phyloP scores from a whole-genome alignment of 331 rosid species.

The Malus hybrid region DNA sequence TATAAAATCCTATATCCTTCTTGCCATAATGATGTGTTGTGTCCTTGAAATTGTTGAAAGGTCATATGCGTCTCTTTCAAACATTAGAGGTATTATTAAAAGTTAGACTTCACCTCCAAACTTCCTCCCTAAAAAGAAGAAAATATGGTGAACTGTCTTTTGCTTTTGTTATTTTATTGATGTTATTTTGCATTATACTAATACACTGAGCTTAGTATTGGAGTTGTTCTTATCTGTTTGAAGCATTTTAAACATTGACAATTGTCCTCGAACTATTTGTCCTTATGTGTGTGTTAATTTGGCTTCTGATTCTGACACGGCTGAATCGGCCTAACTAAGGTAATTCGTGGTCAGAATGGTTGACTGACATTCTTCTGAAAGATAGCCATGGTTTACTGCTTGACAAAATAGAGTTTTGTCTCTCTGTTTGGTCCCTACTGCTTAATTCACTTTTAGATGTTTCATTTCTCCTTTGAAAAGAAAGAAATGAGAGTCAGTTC shows the following conservation, averaged over 20 bases:
- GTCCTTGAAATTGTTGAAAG: background rate
- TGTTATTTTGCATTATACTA: background rate
- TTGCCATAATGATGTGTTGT: background rate
- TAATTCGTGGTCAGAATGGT: background rate
- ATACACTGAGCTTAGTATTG: background rate
- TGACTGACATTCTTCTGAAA: background rate
- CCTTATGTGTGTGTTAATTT: background rate
- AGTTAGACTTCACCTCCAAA: background rate
- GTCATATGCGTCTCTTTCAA: background rate
- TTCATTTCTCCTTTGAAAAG: background rate
- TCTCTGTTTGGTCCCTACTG: background rate
- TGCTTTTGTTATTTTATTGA: background rate
- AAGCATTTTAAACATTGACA: background rate
- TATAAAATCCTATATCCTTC: too few relatives aligned
- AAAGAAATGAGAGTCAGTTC: background rate
- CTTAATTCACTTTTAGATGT: slow-evolving; percentile 1
- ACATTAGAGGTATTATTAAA: background rate
- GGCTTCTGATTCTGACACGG: background rate
- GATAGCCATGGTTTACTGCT: background rate
- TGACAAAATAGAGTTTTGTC: background rate
- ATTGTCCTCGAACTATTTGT: background rate
- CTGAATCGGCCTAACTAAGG: background rate
- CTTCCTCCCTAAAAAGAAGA: background rate
- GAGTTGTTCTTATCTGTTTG: background rate
- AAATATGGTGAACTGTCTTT: background rate